Conservation (phyloP, 2,329 filamentous ascomycete species). For the Dendryphion nanum region DNA sequence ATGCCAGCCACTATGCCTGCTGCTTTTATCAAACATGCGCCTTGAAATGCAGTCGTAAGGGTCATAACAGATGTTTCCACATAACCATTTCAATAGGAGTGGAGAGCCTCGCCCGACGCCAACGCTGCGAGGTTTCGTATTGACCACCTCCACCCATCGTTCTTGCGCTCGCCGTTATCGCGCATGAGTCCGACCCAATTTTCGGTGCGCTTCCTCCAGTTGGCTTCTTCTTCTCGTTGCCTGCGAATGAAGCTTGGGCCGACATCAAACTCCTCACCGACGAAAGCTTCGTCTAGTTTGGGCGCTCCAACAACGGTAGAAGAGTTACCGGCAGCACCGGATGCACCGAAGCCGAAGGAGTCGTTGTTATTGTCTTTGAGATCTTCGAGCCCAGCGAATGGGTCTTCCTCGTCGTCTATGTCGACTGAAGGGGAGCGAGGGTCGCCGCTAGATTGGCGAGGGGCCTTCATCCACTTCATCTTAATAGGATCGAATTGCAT, state of each 20-base stretch:
- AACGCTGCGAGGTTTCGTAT: slow-evolving; percentile 51
- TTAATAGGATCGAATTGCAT: slow-evolving; percentile 98
- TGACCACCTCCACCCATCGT: slow-evolving; percentile 72
- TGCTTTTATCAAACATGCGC: slow-evolving; percentile 2
- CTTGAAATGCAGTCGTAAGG: slow-evolving; percentile 30
- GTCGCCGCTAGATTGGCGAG: slow-evolving; percentile 28
- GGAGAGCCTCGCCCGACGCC: slow-evolving; percentile 17
- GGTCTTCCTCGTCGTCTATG: slow-evolving; percentile 76
- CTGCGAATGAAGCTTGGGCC: slow-evolving; percentile 89
- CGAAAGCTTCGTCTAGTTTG: slow-evolving; percentile 38
- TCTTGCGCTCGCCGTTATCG: slow-evolving; percentile 41
- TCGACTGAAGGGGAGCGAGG: slow-evolving; percentile 54
- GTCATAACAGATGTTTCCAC: no score
- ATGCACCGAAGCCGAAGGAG: slow-evolving; percentile 21
- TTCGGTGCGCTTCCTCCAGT: slow-evolving; percentile 85
- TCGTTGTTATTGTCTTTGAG: slow-evolving; percentile 64
- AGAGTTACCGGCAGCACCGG: slow-evolving; percentile 9
- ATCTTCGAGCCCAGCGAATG: slow-evolving; percentile 93
- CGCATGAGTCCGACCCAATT: slow-evolving; percentile 70
- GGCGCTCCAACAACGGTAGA: neutral
- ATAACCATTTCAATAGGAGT: slow-evolving; percentile 17
- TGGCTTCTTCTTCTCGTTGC: slow-evolving; percentile 86
- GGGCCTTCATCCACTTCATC: slow-evolving; percentile 94
- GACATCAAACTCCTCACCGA: slow-evolving; percentile 96
- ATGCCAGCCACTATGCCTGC: no score